Percentiles rank a stretch among this genome's conserved stretches.
Evolutionary conservation across 2,329 filamentous ascomycete genomes (phyloP).

Genomic region (Tetracladium maxilliforme): DNA sequence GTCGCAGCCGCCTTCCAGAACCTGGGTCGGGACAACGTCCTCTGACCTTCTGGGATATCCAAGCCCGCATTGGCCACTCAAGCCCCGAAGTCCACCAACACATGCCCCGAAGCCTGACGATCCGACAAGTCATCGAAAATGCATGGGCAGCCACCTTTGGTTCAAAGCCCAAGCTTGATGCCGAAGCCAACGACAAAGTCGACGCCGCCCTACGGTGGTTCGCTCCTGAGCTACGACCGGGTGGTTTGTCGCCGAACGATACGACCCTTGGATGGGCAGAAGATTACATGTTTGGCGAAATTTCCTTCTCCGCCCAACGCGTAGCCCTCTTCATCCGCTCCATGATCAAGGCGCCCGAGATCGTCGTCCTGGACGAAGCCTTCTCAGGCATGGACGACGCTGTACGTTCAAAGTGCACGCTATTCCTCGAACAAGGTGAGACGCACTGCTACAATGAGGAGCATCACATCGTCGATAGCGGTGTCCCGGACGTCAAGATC

Average conservation of each 20-base stretch:
- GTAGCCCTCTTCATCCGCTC: constrained; percentile 74
- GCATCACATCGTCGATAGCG: constrained; percentile 26
- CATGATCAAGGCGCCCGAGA: constrained; percentile 64
- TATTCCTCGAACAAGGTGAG: constrained; percentile 60
- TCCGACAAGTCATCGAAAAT: constrained; percentile 65
- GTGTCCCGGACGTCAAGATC: constrained; percentile 31
- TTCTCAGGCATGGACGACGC: constrained; percentile 74
- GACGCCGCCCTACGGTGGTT: constrained; percentile 66
- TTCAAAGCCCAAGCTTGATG: constrained; percentile 48
- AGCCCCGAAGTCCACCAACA: constrained; percentile 89
- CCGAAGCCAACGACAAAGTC: constrained; percentile 40
- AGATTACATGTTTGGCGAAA: constrained; percentile 51
- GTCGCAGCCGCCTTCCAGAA: constrained; percentile 63
- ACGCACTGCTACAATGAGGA: constrained; percentile 4
- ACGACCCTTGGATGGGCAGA: constrained; percentile 43
- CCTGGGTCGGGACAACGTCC: constrained; percentile 47
- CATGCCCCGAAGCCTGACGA: constrained; percentile 64
- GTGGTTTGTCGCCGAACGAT: constrained; percentile 9
- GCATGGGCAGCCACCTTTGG: constrained; percentile 86
- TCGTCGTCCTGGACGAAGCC: constrained; percentile 77
- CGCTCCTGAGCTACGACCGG: constrained; percentile 51
- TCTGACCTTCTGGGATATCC: constrained; percentile 85
- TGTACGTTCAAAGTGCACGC: constrained; percentile 73
- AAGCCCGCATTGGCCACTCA: constrained; percentile 79
- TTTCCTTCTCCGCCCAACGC: constrained; percentile 72